These are phyloP conservation scores for Lachancea nothofagi DNA, from an alignment of 805 yeast species.

Conservation along the genomic window DNA sequence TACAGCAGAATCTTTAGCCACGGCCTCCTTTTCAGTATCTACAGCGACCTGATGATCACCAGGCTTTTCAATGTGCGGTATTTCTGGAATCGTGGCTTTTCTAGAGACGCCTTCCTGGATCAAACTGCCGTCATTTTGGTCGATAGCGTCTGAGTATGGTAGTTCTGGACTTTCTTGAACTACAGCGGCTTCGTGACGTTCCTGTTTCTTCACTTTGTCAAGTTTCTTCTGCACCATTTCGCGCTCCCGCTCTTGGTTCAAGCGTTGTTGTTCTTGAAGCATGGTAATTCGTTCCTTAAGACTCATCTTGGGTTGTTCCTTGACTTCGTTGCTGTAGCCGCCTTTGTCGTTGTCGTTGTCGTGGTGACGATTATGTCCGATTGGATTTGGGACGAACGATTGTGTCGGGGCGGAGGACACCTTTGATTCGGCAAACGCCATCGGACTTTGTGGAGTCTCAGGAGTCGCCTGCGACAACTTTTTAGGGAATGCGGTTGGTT, in stretches of 20 bases:
- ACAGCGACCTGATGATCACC: too few species aligned
- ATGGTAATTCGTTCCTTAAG: slow-evolving; percentile 82
- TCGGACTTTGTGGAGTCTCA: neutral
- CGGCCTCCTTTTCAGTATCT: slow-evolving; percentile 14
- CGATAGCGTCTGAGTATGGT: neutral
- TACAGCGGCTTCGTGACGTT: slow-evolving; percentile 10
- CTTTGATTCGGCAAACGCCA: too few species aligned
- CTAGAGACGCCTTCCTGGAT: neutral
- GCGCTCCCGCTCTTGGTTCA: slow-evolving; percentile 70
- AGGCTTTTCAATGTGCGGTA: neutral
- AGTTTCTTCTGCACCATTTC: slow-evolving; percentile 49
- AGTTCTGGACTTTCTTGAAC: slow-evolving; percentile 2
- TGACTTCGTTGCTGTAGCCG: slow-evolving; percentile 6
- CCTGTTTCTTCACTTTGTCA: slow-evolving; percentile 37
- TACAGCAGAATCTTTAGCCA: slow-evolving; percentile 17
- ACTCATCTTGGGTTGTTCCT: slow-evolving; percentile 59
- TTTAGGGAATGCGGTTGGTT: neutral
- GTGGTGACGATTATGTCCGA: too few species aligned
- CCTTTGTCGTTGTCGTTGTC: too few species aligned
- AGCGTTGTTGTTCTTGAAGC: slow-evolving; percentile 73
- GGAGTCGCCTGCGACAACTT: neutral
- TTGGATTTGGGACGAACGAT: too few species aligned
- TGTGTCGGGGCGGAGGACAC: too few species aligned
- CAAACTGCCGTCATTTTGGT: slow-evolving; percentile 1
- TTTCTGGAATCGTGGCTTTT: slow-evolving; percentile 1